Evolutionary conservation across 2,329 filamentous ascomycete species (phyloP).

Genomic region (Penicillium sp.): DNA sequence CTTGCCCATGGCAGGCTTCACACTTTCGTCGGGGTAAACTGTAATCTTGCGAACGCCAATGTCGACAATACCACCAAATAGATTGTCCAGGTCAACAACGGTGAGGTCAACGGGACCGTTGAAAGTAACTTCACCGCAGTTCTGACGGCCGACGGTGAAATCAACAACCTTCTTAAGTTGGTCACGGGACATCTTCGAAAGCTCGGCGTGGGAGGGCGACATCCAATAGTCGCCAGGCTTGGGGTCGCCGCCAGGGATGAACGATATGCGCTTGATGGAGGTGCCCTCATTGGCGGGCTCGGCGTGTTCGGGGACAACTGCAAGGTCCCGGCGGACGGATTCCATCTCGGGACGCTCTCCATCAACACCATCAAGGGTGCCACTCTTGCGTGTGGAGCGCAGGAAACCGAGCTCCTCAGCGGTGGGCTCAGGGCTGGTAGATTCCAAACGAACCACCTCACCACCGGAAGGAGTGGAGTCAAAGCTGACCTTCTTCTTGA

Average conservation of each 20-base stretch:
- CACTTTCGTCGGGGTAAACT: slow-evolving; percentile 75
- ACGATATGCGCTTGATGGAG: slow-evolving; percentile 34
- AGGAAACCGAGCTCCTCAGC: slow-evolving; percentile 64
- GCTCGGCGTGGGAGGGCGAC: slow-evolving; percentile 72
- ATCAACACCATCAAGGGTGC: slow-evolving; percentile 51
- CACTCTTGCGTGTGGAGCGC: slow-evolving; percentile 56
- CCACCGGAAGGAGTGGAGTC: slow-evolving; percentile 64
- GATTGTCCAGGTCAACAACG: slow-evolving; percentile 75
- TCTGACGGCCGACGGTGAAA: slow-evolving; percentile 80
- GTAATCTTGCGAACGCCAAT: slow-evolving; percentile 79
- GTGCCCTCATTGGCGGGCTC: slow-evolving; percentile 44
- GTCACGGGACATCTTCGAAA: slow-evolving; percentile 77
- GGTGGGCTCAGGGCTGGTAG: slow-evolving; percentile 56
- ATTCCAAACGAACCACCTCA: slow-evolving; percentile 59
- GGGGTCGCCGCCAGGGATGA: slow-evolving; percentile 49
- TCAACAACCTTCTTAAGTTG: slow-evolving; percentile 73
- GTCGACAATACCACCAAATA: slow-evolving; percentile 75
- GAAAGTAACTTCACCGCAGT: slow-evolving; percentile 82
- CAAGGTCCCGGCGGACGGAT: slow-evolving; percentile 72
- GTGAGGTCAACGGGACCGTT: slow-evolving; percentile 81
- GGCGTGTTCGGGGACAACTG: slow-evolving; percentile 70
- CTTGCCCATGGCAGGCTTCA: slow-evolving; percentile 82
- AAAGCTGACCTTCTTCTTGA: slow-evolving; percentile 88
- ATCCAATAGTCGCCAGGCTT: slow-evolving; percentile 84
- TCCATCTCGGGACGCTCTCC: slow-evolving; percentile 64